These are phyloP conservation scores for Cucurbita moschata DNA, from an alignment of 306 rosid genomes.

Conservation along the genomic window DNA sequence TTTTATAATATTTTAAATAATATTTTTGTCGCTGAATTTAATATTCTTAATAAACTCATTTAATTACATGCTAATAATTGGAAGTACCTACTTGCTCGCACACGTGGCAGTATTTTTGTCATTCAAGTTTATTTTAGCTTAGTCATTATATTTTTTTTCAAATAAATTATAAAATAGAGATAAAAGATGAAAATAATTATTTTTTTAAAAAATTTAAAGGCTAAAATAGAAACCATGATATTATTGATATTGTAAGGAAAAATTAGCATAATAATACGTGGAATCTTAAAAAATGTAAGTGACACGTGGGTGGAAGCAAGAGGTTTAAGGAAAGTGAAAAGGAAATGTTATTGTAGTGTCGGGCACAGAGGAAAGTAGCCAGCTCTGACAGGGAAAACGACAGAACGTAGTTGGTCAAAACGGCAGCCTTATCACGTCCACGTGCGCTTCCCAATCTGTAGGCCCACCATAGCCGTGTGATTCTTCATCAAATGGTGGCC, in stretches of 20 bases:
- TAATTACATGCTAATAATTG: background rate
- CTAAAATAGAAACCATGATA: too few relatives aligned
- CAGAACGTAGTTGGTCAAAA: constrained; percentile 25
- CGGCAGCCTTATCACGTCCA: constrained; percentile 46
- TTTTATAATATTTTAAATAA: background rate
- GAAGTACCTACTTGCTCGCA: background rate
- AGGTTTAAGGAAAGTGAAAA: background rate
- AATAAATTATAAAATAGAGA: too few relatives aligned
- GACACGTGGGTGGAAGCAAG: background rate
- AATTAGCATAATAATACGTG: background rate
- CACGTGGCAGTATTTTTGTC: background rate
- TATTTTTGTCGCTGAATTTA: background rate
- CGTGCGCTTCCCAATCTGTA: constrained; percentile 56
- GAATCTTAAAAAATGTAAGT: background rate
- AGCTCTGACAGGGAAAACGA: constrained; percentile 3
- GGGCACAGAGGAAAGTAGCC: background rate
- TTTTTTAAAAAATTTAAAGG: too few relatives aligned
- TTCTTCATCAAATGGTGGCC: constrained; percentile 6
- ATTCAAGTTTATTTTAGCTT: background rate
- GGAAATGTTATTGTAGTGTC: background rate
- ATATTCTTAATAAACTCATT: background rate
- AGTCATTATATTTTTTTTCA: too few relatives aligned
- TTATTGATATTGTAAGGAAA: too few relatives aligned
- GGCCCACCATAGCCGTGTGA: constrained; percentile 35
- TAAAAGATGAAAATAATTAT: too few relatives aligned